Conservation (phyloP, 2,329 filamentous ascomycete species). For the Penicillium sp. region DNA sequence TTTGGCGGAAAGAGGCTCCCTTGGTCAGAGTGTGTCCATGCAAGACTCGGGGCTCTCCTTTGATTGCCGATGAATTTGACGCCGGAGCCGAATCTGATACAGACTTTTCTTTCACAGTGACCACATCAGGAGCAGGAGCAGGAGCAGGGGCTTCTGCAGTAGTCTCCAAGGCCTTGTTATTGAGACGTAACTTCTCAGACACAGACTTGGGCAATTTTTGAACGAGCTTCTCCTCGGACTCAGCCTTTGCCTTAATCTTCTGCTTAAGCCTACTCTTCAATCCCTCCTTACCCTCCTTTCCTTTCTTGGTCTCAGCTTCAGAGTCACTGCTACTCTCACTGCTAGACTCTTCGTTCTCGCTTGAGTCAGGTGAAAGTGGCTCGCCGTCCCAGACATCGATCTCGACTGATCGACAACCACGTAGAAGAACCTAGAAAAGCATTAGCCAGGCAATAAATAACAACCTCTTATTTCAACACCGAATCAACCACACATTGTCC, state of each 20-base stretch:
- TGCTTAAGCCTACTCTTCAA: conserved; percentile 18
- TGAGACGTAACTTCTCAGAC: neutral
- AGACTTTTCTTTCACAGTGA: neutral
- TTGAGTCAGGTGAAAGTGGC: conserved; percentile 41
- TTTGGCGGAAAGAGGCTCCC: conserved; percentile 83
- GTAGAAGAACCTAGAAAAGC: conserved; percentile 64
- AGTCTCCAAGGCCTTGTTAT: neutral
- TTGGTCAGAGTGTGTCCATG: conserved; percentile 87
- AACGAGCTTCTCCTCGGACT: conserved; percentile 16
- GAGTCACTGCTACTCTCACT: conserved; percentile 36
- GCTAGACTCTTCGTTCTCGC: conserved; percentile 35
- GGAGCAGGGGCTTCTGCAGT: neutral
- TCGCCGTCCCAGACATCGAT: conserved; percentile 92
- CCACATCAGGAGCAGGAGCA: neutral
- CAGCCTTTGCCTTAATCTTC: conserved; percentile 13
- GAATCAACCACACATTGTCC: neutral
- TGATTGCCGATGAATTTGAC: neutral
- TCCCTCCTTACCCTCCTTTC: conserved; percentile 5
- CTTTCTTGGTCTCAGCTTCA: conserved; percentile 19
- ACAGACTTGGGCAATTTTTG: neutral
- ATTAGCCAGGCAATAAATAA: neutral
- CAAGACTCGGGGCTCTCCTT: conserved; percentile 75
- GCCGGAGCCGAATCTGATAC: neutral
- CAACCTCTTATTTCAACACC: neutral
- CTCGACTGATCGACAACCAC: conserved; percentile 87